Evolutionary conservation across 257 asterid species (phyloP).

Genomic region (Anisodus acutangulus): DNA sequence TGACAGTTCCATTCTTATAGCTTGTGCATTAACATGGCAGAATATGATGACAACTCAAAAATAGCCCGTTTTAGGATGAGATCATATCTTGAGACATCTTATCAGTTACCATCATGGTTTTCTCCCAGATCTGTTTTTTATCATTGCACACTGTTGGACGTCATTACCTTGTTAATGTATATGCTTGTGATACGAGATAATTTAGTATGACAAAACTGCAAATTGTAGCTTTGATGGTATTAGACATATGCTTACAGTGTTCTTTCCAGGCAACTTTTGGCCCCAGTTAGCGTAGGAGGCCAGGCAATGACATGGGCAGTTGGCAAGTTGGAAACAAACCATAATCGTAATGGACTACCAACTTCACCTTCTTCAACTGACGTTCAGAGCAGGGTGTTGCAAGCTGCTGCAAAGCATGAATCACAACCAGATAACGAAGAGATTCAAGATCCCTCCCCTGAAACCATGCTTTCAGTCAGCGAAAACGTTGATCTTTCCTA

Average conservation of each 20-base stretch:
- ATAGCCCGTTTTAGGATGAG: not conserved
- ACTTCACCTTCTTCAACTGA: constrained; percentile 85
- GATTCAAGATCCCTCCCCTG: constrained; percentile 50
- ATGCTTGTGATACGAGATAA: constrained; percentile 8
- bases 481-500: constrained; percentile 69
- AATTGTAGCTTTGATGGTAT: constrained; percentile 4
- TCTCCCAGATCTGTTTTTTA: not conserved
- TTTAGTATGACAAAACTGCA: not conserved
- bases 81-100: constrained; percentile 11
- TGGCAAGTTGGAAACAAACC: constrained; percentile 60
- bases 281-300: constrained; percentile 70
- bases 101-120: constrained; percentile 5
- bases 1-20: not conserved
- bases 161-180: not conserved
- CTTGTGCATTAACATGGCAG: constrained; percentile 15
- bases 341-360: constrained; percentile 72
- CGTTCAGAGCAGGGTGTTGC: constrained; percentile 85
- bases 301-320: constrained; percentile 79
- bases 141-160: not conserved
- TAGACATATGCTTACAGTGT: not conserved
- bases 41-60: constrained; percentile 23
- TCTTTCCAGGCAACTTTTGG: constrained; percentile 58
- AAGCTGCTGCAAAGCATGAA: constrained; percentile 96
- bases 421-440: constrained; percentile 70
- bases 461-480: constrained; percentile 41